These are phyloP conservation scores for Puccinellia tenuiflora DNA, from an alignment of 176 grass and related monocot genomes.

Conservation along the genomic window DNA sequence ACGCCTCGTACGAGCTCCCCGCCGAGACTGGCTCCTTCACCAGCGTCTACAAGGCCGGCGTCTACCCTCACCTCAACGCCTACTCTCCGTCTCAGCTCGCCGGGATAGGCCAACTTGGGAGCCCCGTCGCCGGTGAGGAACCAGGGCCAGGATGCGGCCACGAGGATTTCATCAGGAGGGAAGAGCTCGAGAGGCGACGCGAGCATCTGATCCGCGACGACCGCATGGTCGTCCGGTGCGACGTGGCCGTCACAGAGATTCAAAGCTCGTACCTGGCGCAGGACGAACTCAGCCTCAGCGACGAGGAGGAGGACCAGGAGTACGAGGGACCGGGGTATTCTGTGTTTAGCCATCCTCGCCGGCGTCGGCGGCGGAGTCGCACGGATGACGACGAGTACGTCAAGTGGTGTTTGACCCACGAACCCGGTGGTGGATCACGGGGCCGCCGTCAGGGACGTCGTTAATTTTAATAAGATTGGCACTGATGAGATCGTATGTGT, in stretches of 20 bases:
- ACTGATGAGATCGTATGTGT: too few relatives aligned
- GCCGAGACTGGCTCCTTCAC: neutral
- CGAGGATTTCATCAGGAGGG: neutral
- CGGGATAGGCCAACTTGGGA: too few relatives aligned
- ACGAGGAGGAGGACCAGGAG: neutral
- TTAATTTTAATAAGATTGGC: too few relatives aligned
- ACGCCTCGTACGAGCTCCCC: neutral
- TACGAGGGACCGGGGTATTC: neutral
- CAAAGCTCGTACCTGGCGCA: neutral
- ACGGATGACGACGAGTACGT: neutral
- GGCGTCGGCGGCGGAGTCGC: neutral
- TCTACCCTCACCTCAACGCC: neutral
- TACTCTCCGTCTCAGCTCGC: too few relatives aligned
- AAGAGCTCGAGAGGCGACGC: neutral
- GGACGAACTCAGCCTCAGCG: neutral
- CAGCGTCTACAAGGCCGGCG: neutral
- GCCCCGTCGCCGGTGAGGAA: neutral
- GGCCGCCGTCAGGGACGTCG: too few relatives aligned
- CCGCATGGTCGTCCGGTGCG: neutral
- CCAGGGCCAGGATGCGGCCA: neutral
- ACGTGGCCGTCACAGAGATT: neutral
- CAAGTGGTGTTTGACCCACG: neutral
- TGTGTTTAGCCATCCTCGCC: neutral
- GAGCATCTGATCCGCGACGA: neutral
- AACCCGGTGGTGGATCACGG: neutral